Evolutionary conservation across 495 filamentous ascomycete species (phyloP), one percentile per base, ranked within the genome.

Genomic region (Aspergillus wentii): DNA sequence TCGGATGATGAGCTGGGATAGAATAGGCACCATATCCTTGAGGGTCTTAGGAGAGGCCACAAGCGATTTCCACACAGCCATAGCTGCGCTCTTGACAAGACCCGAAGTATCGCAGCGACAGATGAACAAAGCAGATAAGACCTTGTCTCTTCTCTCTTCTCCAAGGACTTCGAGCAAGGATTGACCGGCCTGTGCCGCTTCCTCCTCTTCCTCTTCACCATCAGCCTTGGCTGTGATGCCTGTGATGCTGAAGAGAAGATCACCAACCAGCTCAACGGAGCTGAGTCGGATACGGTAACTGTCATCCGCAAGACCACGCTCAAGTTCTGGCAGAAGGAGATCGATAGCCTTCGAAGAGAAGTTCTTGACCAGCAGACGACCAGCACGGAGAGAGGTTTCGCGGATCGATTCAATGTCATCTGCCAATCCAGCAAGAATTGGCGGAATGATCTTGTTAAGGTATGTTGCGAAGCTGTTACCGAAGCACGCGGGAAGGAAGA

Each of bases 401-500:
- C 92, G 81, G 49, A 98, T 98, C 3, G 88, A 85, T 51, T 97
- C 92, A 40, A 95, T 68, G 55, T 98, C 92, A 48, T 98, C 92
- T 13, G 92, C 94, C 56, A 98, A 77, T 52, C 94, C 94, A 30
- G 86, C 79, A 42, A 98, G 74, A 50, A 98, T 97, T 3, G 92
- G 89, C 2, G 92, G 92, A 54, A 98, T 96, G 52, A 98, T 95
- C 55, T 82, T 87, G 72, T 82, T 85, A 35, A 98, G 83, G 54
- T 98, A 98, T 53, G 85, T 83, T 44, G 92, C 86, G 58, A 98
- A 98, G 67, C 89, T 94, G 72, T 97, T 97, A 48, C 92, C 92
- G 56, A 98, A 98, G 64, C 92, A 98, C 40, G 94, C 94, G 13
- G 92, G 92, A 64, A 98, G 79, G 74, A 94, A 98, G 47, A 98